Percentiles rank a stretch among this genome's conserved stretches.
phyloP scores from a whole-genome alignment of 164 flowering plant genomes.

The Umbilicus rupestris region DNA sequence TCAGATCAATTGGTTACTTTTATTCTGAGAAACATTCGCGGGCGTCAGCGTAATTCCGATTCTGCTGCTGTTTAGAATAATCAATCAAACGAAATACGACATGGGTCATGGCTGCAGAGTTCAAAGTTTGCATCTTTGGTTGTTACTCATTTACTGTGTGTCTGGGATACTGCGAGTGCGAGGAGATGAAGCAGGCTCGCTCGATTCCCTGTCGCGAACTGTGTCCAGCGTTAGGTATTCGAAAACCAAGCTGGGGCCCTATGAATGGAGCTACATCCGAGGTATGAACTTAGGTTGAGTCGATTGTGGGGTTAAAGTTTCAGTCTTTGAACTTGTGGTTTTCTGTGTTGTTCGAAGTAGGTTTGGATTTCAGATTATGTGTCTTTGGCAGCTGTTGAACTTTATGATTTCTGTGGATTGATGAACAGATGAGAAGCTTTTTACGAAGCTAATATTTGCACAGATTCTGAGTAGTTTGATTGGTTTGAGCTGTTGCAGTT shows the following conservation, averaged over 20 bases:
- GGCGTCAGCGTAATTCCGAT: constrained; percentile 4
- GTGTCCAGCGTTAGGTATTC: constrained; percentile 61
- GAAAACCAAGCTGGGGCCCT: constrained; percentile 40
- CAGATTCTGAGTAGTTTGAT: constrained; percentile 8
- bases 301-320: not conserved
- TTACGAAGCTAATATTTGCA: too few relatives aligned
- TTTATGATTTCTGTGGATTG: too few relatives aligned
- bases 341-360: too few relatives aligned
- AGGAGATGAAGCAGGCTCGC: not conserved
- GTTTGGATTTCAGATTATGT: too few relatives aligned
- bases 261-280: constrained; percentile 66
- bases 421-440: too few relatives aligned
- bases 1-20: not conserved
- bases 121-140: constrained; percentile 1
- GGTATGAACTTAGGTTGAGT: constrained; percentile 26
- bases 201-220: constrained; percentile 24
- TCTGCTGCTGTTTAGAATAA: constrained; percentile 4
- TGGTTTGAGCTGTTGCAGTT: constrained; percentile 45
- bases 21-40: not conserved
- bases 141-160: not conserved
- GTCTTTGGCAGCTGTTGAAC: too few relatives aligned
- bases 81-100: not conserved
- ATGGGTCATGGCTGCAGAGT: not conserved
- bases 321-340: not conserved
- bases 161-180: not conserved